These are phyloP conservation scores for Oryza punctata DNA, from an alignment of 176 grass and related monocot species.

Conservation along the genomic window DNA sequence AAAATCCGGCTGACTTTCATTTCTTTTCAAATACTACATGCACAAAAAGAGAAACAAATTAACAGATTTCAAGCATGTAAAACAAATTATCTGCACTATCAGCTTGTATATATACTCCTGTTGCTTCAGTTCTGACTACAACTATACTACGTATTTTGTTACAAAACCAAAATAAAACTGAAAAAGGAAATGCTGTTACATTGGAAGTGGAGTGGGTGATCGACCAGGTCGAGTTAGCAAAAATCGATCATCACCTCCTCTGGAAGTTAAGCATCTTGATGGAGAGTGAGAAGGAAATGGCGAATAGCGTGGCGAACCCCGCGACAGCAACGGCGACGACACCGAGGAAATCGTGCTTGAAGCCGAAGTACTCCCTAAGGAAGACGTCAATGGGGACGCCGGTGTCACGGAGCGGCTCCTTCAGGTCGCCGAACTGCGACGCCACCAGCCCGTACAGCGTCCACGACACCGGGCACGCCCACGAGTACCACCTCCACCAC, in stretches of 20 bases:
- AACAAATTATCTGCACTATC: background rate
- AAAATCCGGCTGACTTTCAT: too few relatives aligned
- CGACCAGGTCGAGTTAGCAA: background rate
- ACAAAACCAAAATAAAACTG: background rate
- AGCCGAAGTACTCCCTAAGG: conserved; percentile 48
- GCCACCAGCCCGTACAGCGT: conserved; percentile 57
- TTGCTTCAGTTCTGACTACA: background rate
- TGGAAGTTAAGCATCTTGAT: conserved; percentile 66
- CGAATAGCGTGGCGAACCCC: conserved; percentile 49
- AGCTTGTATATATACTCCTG: background rate
- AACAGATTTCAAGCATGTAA: too few relatives aligned
- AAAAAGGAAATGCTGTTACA: background rate
- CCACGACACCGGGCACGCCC: conserved; percentile 58
- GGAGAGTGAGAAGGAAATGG: conserved; percentile 45
- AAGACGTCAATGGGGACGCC: conserved; percentile 26
- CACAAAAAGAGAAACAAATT: too few relatives aligned
- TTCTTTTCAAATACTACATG: too few relatives aligned
- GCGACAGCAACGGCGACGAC: conserved; percentile 34
- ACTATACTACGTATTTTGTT: background rate
- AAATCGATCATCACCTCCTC: conserved; percentile 37
- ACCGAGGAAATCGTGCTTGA: conserved; percentile 42
- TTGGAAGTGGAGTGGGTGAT: background rate
- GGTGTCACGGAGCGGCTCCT: conserved; percentile 14
- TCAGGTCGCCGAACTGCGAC: conserved; percentile 58
- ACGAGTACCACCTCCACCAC: conserved; percentile 67